phyloP scores from a whole-genome alignment of 176 grass and related monocot genomes.

The Miscanthus lutarioriparius region DNA sequence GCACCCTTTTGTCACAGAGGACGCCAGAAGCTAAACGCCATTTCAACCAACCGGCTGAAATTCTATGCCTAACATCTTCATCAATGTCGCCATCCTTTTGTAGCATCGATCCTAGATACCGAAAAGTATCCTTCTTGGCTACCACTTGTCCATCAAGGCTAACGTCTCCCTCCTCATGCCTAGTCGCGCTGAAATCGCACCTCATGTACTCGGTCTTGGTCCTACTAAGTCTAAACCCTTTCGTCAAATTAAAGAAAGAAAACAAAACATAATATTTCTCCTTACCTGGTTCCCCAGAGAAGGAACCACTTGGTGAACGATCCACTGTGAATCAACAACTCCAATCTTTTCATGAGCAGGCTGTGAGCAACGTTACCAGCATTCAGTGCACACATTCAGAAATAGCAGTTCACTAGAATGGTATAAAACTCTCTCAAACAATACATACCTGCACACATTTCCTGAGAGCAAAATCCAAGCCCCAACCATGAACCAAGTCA shows the following conservation, averaged over 20 bases:
- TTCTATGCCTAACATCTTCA: no score
- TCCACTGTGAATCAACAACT: slow-evolving; percentile 83
- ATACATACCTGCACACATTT: slow-evolving; percentile 74
- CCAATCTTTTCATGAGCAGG: slow-evolving; percentile 89
- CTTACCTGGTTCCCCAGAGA: slow-evolving; percentile 81
- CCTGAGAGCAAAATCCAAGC: slow-evolving; percentile 78
- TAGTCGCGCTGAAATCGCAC: no score
- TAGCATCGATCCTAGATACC: no score
- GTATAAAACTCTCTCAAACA: background rate
- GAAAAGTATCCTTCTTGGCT: no score
- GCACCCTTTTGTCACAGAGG: no score
- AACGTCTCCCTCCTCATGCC: no score
- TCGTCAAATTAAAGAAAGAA: background rate
- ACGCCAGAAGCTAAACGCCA: no score
- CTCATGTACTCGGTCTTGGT: no score
- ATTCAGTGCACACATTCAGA: background rate
- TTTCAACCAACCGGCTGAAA: no score
- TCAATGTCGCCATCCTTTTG: no score
- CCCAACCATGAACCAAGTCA: slow-evolving; percentile 97
- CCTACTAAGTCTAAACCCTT: no score
- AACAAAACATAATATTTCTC: background rate
- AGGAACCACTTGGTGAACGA: slow-evolving; percentile 76
- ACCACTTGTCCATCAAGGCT: no score
- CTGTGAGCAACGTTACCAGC: slow-evolving; percentile 23
- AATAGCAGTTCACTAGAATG: background rate